Evolutionary conservation across 176 grass and related monocot genomes (phyloP).

Genomic region (Aegilops longissima): DNA sequence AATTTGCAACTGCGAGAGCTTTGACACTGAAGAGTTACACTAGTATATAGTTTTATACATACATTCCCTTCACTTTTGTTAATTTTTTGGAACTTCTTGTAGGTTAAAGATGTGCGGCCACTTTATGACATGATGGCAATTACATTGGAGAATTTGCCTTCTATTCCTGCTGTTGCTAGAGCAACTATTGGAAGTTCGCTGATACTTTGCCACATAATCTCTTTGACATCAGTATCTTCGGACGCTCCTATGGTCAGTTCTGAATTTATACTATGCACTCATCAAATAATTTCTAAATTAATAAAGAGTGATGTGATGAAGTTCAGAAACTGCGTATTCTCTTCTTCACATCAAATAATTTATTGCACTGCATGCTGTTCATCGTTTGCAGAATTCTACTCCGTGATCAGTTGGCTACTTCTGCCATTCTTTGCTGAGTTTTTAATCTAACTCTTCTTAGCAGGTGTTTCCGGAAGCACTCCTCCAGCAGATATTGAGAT

Average conservation of each 20-base stretch:
- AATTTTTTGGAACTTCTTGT: slow-evolving; percentile 30
- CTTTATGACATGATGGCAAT: slow-evolving; percentile 94
- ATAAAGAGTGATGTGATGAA: background rate
- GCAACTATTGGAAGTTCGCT: slow-evolving; percentile 84
- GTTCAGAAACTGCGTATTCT: slow-evolving; percentile 12
- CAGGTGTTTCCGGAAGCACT: slow-evolving; percentile 96
- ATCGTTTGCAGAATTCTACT: slow-evolving; percentile 13
- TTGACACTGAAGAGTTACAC: background rate
- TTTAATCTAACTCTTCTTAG: slow-evolving; percentile 13
- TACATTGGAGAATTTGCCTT: slow-evolving; percentile 77
- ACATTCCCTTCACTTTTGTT: slow-evolving; percentile 21
- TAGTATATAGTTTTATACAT: background rate
- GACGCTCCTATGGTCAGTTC: slow-evolving; percentile 55
- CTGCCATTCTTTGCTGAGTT: background rate
- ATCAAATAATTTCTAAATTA: slow-evolving; percentile 2
- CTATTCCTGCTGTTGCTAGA: slow-evolving; percentile 64
- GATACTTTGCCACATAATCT: slow-evolving; percentile 91
- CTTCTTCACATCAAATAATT: background rate
- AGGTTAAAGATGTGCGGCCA: slow-evolving; percentile 74
- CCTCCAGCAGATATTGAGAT: slow-evolving; percentile 80
- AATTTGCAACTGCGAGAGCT: background rate
- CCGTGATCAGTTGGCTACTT: background rate
- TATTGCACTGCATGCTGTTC: background rate
- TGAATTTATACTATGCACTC: slow-evolving; percentile 18
- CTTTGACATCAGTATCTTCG: slow-evolving; percentile 66